phyloP scores from a whole-genome alignment of 495 filamentous ascomycete species.

The Xylaria sp. region DNA sequence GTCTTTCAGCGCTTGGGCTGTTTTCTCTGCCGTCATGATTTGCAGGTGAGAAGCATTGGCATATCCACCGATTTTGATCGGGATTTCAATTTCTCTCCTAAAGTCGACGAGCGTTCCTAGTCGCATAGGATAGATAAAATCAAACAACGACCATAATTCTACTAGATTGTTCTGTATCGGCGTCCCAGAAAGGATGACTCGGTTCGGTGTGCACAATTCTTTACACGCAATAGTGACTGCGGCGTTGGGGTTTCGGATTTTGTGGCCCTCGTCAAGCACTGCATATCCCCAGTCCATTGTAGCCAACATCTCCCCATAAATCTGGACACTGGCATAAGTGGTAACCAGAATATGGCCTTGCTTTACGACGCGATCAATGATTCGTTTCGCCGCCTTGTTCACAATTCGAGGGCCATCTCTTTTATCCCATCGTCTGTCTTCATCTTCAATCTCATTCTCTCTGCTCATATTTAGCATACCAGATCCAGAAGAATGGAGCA shows the following conservation, averaged over 20 bases:
- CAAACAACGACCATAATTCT: conserved; percentile 97
- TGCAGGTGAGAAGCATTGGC: conserved; percentile 92
- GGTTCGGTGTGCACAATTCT: conserved; percentile 83
- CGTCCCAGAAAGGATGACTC: conserved; percentile 92
- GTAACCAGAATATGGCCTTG: conserved; percentile 94
- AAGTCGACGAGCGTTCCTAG: conserved; percentile 91
- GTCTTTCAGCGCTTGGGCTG: conserved; percentile 88
- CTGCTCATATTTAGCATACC: conserved; percentile 85
- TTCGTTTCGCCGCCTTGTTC: conserved; percentile 71
- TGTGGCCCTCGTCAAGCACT: conserved; percentile 95
- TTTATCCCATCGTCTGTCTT: conserved; percentile 55
- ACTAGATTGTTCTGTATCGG: conserved; percentile 97
- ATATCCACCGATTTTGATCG: conserved; percentile 89
- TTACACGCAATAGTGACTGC: conserved; percentile 93
- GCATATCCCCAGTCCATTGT: conserved; percentile 89
- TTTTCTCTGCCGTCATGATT: conserved; percentile 88
- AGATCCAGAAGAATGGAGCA: conserved; percentile 92
- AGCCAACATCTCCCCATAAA: conserved; percentile 79
- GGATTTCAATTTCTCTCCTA: conserved; percentile 86
- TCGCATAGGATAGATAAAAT: conserved; percentile 96
- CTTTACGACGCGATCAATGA: conserved; percentile 82
- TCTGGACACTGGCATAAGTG: conserved; percentile 91
- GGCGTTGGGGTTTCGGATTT: conserved; percentile 94
- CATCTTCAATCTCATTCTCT: conserved; percentile 76
- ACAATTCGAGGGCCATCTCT: conserved; percentile 52